These are phyloP conservation scores for Mucor indicus DNA, from an alignment of 371 early-diverging fungal species.

Conservation along the genomic window DNA sequence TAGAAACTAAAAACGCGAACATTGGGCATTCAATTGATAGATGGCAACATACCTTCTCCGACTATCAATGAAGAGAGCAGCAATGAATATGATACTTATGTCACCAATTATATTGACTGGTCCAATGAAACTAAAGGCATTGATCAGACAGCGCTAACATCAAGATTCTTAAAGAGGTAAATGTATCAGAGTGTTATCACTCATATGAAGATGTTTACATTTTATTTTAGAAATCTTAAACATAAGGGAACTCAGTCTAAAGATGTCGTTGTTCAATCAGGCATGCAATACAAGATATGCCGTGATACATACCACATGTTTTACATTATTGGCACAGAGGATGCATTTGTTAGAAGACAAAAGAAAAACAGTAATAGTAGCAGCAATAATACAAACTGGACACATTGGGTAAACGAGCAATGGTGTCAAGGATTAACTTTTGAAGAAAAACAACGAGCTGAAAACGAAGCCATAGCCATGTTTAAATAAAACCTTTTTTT, in stretches of 20 bases:
- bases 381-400: neutral
- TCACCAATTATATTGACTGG: slow-evolving; percentile 79
- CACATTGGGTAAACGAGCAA: slow-evolving; percentile 8
- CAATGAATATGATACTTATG: slow-evolving; percentile 82
- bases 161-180: slow-evolving; percentile 47
- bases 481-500: slow-evolving; percentile 2
- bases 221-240: slow-evolving; percentile 4
- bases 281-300: slow-evolving; percentile 87
- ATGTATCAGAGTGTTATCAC: neutral
- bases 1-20: slow-evolving; percentile 23
- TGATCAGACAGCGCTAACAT: slow-evolving; percentile 34
- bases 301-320: slow-evolving; percentile 44
- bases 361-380: neutral
- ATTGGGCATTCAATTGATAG: slow-evolving; percentile 73
- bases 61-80: slow-evolving; percentile 66
- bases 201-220: too few relatives aligned
- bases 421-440: slow-evolving; percentile 5
- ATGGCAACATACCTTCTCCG: slow-evolving; percentile 53
- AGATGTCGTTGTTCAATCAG: slow-evolving; percentile 30
- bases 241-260: slow-evolving; percentile 29
- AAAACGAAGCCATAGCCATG: slow-evolving; percentile 1
- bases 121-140: slow-evolving; percentile 67
- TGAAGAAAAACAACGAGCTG: slow-evolving; percentile 5
- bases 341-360: slow-evolving; percentile 17
- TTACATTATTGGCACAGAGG: slow-evolving; percentile 30